Evolutionary conservation across 2,329 filamentous ascomycete genomes (phyloP).

Genomic region (Clonostachys rhizophaga): DNA sequence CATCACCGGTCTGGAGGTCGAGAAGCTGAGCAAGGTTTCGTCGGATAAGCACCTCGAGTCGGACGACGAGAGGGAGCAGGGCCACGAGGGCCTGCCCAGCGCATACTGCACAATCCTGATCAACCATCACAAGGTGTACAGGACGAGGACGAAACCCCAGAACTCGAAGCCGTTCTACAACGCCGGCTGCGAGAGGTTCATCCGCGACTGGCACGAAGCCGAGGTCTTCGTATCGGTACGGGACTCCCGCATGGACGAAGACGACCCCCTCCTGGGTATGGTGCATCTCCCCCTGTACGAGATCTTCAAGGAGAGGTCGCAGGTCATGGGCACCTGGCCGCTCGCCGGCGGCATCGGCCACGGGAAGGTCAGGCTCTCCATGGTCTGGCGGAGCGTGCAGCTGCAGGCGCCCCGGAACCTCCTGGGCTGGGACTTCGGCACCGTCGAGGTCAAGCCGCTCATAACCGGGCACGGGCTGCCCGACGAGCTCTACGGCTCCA

Average conservation of each 20-base stretch:
- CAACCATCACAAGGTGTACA: conserved; percentile 67
- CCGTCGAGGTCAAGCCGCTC: conserved; percentile 56
- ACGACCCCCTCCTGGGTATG: conserved; percentile 65
- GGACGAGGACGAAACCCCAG: conserved; percentile 71
- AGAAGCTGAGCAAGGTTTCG: conserved; percentile 51
- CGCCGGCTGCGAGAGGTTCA: conserved; percentile 67
- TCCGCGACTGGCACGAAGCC: conserved; percentile 61
- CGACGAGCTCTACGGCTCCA: conserved; percentile 37
- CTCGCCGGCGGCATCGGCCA: conserved; percentile 69
- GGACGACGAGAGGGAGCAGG: conserved; percentile 52
- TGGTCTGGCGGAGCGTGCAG: conserved; percentile 69
- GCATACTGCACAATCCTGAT: conserved; percentile 70
- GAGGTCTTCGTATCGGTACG: conserved; percentile 66
- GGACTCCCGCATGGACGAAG: conserved; percentile 64
- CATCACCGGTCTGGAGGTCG: conserved; percentile 63
- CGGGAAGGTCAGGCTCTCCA: conserved; percentile 62
- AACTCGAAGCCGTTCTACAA: conserved; percentile 78
- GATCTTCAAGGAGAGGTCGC: conserved; percentile 57
- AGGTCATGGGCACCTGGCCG: conserved; percentile 62
- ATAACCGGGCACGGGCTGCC: conserved; percentile 37
- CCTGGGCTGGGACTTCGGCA: conserved; percentile 69
- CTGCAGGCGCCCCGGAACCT: conserved; percentile 53
- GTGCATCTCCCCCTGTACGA: conserved; percentile 62
- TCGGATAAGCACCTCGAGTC: conserved; percentile 21
- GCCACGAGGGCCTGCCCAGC: conserved; percentile 62